Evolutionary conservation across 139 green algal genomes (phyloP), one percentile per base, ranked within the genome.

Genomic region (Coelastrella sp.): DNA sequence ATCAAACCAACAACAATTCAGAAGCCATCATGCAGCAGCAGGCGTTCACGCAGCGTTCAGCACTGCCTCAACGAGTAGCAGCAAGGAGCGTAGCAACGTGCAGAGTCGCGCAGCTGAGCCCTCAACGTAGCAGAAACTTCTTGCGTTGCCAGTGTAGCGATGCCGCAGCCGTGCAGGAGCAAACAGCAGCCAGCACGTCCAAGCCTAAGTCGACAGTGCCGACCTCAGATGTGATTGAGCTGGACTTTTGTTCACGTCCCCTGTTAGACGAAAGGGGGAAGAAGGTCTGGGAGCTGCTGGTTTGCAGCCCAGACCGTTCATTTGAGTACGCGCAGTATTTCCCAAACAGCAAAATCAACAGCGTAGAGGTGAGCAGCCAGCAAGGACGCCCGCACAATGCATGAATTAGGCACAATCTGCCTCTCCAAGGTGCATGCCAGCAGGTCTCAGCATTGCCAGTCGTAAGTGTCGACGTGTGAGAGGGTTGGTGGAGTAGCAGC

Each of bases 281-380:
- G 91, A 99, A 98, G 79, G 90, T 98, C n/a, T 99, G 97, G 97
- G 97, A 99, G 93, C 95, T 99, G 50, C 87, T 99, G 0, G 92
- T 99, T 5, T 98, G 93, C 85, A 92, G 96, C 84, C 85, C 94
- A 2, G 86, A 94, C 45, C 88, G 97, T 41, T 93, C 57, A 19
- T 98, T 98, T 41, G 89, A 98, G 88, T 96, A 98, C 81, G 90
- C 95, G 7, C 89, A 96, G 83, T 99, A 96, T 88, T 98, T 99
- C 83, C 95, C 97, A 13, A 99, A 98, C 91, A 99, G 96, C 90
- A 96, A 96, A 77, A 98, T 99, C 89, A 99, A 99, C 92, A 98
- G 95, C 85, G 91, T 80, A 21, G 94, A 98, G 93, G 92, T 96
- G 71, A n/a, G 90, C 5, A n/a, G n/a, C n/a, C n/a, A n/a, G n/a